These are phyloP conservation scores for Novymonas esmeraldas DNA, from an alignment of 208 protist species.

Conservation along the genomic window DNA sequence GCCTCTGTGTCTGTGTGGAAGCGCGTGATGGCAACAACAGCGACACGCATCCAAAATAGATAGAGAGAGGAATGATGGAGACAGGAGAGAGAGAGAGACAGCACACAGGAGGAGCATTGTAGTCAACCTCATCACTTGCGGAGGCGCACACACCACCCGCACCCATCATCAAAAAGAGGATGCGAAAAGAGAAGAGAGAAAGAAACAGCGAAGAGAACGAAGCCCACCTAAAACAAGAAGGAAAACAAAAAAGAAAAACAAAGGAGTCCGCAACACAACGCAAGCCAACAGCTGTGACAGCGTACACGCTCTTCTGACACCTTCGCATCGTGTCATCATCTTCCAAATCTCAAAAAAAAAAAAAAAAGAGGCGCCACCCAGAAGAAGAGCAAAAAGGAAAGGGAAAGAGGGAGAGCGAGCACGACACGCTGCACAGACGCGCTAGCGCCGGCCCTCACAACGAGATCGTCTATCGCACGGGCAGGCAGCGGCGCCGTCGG, in stretches of 20 bases:
- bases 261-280: not conserved
- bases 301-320: not conserved
- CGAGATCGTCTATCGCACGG: conserved; percentile 14
- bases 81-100: no score
- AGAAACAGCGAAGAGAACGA: no score
- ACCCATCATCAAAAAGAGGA: no score
- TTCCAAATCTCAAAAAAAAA: not conserved
- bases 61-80: no score
- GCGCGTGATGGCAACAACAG: no score
- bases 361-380: not conserved
- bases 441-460: not conserved
- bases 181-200: no score
- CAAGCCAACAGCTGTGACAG: not conserved
- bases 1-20: no score
- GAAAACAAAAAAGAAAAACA: conserved; percentile 8
- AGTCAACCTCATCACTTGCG: no score
- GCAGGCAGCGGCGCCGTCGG: no score
- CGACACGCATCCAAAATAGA: no score
- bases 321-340: no score
- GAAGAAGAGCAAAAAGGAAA: conserved; percentile 5
- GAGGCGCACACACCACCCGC: not conserved
- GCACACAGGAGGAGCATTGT: no score
- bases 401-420: conserved; percentile 14
- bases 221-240: conserved; percentile 11
- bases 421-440: conserved; percentile 1